Percentiles rank a stretch among this genome's conserved stretches.
These are phyloP conservation scores for Euphorbia tirucalli DNA, from an alignment of 345 rosid genomes.

Conservation along the genomic window DNA sequence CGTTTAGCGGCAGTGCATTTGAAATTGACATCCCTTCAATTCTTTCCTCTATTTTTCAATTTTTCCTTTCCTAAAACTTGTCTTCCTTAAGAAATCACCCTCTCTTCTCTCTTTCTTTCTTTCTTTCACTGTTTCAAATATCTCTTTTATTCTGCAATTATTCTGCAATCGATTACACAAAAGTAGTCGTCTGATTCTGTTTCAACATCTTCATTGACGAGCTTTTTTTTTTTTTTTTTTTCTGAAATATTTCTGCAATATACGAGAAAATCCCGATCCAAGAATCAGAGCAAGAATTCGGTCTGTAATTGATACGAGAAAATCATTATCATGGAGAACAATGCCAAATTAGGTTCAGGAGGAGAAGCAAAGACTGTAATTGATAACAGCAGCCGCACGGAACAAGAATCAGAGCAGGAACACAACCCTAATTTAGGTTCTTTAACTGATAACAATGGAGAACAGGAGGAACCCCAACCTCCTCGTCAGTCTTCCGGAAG, in stretches of 20 bases:
- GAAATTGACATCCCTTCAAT: not conserved
- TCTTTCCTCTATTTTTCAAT: not conserved
- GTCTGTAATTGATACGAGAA: too few relatives aligned
- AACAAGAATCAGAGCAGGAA: conserved; percentile 17
- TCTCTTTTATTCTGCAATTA: not conserved
- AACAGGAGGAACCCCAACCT: conserved; percentile 30
- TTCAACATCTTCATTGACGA: not conserved
- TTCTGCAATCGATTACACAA: too few relatives aligned
- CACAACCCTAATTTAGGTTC: conserved; percentile 35
- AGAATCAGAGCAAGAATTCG: too few relatives aligned
- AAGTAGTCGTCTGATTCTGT: too few relatives aligned
- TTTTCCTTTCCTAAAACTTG: not conserved
- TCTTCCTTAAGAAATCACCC: not conserved
- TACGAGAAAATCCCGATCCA: not conserved
- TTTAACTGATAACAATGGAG: not conserved
- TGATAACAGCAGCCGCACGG: conserved; percentile 2
- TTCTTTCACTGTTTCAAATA: too few relatives aligned
- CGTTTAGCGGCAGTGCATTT: not conserved
- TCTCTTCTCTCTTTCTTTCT: too few relatives aligned
- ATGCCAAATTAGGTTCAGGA: conserved; percentile 18
- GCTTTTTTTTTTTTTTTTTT: too few relatives aligned
- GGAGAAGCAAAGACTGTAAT: conserved; percentile 24
- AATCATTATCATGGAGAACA: conserved; percentile 35
- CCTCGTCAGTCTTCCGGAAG: conserved; percentile 41
- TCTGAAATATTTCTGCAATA: too few relatives aligned